Percentiles rank a stretch among this genome's conserved stretches.
These are phyloP conservation scores for Fusarium sp. DNA, from an alignment of 2,329 filamentous ascomycete species.

Conservation along the genomic window DNA sequence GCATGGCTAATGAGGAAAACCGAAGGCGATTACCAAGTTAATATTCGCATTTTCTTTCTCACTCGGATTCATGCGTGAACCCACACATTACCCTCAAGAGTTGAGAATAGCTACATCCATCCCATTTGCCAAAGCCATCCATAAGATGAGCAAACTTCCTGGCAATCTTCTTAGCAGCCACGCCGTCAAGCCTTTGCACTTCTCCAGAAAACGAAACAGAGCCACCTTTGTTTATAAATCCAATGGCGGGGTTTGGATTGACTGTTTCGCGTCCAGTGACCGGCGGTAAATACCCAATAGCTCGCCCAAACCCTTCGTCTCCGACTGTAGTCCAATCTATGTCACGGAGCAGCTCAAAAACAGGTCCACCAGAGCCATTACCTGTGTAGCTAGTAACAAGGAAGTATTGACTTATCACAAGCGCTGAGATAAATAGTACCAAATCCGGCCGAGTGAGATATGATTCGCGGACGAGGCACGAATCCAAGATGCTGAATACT, in stretches of 20 bases:
- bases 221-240: not conserved
- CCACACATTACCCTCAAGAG: conserved; percentile 7
- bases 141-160: conserved; percentile 21
- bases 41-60: not conserved
- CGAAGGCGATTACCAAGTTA: not conserved
- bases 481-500: conserved; percentile 15
- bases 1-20: not conserved
- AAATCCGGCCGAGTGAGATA: conserved; percentile 12
- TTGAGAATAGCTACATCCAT: conserved; percentile 10
- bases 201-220: conserved; percentile 5
- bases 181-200: not conserved
- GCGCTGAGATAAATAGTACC: conserved; percentile 13
- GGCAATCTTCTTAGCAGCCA: conserved; percentile 1
- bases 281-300: not conserved
- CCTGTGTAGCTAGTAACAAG: not conserved
- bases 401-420: conserved; percentile 18
- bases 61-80: not conserved
- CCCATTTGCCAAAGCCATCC: conserved; percentile 12
- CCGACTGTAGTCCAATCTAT: not conserved
- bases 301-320: not conserved
- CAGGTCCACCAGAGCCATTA: not conserved
- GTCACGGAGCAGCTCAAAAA: not conserved
- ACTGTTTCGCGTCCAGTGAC: not conserved
- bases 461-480: conserved; percentile 7
- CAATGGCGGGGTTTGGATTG: not conserved